A percentile compares a stretch with the other conserved stretches of the same genome.
Evolutionary conservation across 2,329 filamentous ascomycete species (phyloP).

Genomic region (Chaetothyriales sp.): DNA sequence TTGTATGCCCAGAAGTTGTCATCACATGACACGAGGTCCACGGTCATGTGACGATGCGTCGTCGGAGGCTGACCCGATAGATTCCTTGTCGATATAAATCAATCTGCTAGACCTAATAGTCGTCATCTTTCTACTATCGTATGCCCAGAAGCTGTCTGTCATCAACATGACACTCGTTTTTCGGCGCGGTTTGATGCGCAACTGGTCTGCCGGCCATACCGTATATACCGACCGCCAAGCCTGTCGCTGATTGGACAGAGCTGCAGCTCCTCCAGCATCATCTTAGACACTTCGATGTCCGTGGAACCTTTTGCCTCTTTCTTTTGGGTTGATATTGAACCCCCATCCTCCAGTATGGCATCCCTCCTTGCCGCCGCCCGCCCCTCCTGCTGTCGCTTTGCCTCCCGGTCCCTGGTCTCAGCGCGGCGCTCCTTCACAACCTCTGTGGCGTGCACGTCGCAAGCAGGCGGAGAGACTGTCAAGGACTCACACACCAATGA

Average conservation of each 20-base stretch:
- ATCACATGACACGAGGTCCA: background rate
- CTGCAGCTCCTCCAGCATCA: background rate
- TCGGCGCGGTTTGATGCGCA: background rate
- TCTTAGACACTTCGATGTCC: background rate
- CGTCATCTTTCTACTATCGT: too few species aligned
- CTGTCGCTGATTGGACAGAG: background rate
- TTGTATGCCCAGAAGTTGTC: too few species aligned
- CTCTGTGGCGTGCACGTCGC: constrained; percentile 13
- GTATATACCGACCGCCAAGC: background rate
- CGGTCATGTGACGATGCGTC: too few species aligned
- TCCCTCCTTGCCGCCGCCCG: constrained; percentile 8
- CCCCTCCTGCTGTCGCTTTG: constrained; percentile 2
- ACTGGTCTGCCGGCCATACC: background rate
- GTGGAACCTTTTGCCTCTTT: background rate
- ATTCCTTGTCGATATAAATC: too few species aligned
- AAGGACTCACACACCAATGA: constrained; percentile 52
- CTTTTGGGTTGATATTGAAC: background rate
- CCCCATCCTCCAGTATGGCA: constrained; percentile 5
- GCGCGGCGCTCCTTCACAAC: constrained; percentile 40
- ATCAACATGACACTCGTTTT: too few species aligned
- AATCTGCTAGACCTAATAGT: too few species aligned
- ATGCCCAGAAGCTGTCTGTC: too few species aligned
- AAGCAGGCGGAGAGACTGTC: constrained; percentile 23
- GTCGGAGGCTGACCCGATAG: too few species aligned
- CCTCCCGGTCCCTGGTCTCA: constrained; percentile 50